A percentile compares a stretch with the other conserved stretches of the same genome.
Evolutionary conservation across 495 filamentous ascomycete genomes (phyloP).

Genomic region (Aspergillus coremiiformis): DNA sequence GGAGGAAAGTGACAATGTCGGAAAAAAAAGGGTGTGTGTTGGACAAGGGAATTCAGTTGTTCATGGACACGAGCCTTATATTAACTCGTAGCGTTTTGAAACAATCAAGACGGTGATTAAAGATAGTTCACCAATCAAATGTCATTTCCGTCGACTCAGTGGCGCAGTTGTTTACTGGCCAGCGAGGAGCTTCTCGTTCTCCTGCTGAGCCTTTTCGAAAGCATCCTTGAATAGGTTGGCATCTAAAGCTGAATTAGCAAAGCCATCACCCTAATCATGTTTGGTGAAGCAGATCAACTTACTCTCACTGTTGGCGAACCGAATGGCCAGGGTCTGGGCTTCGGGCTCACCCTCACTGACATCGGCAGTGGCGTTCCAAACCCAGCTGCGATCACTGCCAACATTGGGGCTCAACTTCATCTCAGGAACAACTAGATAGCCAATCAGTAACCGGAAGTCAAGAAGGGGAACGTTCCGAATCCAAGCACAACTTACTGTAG

Average conservation of each 20-base stretch:
- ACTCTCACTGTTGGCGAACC: conserved; percentile 98
- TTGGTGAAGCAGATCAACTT: conserved; percentile 31
- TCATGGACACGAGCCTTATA: conserved; percentile 3
- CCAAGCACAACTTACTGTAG: conserved; percentile 64
- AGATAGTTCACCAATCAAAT: conserved; percentile 16
- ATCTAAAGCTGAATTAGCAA: conserved; percentile 43
- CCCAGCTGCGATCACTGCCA: conserved; percentile 96
- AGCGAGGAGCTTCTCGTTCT: conserved; percentile 80
- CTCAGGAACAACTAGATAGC: conserved; percentile 77
- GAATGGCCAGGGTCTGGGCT: conserved; percentile 90
- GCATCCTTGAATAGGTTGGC: conserved; percentile 97
- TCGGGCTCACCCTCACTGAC: conserved; percentile 97
- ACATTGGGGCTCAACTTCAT: conserved; percentile 99
- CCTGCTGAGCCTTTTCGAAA: conserved; percentile 95
- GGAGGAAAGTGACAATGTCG: conserved; percentile 2
- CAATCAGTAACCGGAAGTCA: conserved; percentile 10
- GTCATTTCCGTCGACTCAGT: conserved; percentile 6
- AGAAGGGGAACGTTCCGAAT: neutral
- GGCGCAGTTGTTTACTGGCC: conserved; percentile 32
- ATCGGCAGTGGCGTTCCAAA: conserved; percentile 97
- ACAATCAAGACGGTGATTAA: conserved; percentile 9
- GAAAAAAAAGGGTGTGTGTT: neutral
- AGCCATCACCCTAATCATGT: neutral
- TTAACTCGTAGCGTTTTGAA: conserved; percentile 12
- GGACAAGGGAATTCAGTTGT: neutral